phyloP scores from a whole-genome alignment of 345 rosid species.

The Erodium maritimum region DNA sequence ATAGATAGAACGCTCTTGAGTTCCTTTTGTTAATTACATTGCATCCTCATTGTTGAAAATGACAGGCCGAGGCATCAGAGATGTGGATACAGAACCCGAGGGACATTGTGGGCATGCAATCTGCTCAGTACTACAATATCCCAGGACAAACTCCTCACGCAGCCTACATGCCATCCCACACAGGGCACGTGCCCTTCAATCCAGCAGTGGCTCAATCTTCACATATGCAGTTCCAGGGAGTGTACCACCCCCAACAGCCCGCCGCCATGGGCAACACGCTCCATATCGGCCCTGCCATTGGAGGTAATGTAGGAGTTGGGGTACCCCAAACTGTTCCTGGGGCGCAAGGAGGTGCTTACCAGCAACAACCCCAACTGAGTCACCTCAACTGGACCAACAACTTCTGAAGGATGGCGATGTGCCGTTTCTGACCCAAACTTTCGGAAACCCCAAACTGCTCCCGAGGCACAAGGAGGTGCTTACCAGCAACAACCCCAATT shows the following conservation, averaged over 20 bases:
- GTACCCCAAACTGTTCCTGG: too few species aligned
- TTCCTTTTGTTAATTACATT: not conserved
- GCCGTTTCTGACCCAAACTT: too few species aligned
- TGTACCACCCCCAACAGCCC: conserved; percentile 68
- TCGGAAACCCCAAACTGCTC: too few species aligned
- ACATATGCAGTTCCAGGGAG: conserved; percentile 81
- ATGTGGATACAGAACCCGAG: conserved; percentile 88
- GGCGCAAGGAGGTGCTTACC: conserved; percentile 69
- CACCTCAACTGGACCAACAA: conserved; percentile 81
- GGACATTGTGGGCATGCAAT: conserved; percentile 72
- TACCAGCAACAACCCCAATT: too few species aligned
- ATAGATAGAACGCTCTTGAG: not conserved
- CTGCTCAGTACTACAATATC: conserved; percentile 66
- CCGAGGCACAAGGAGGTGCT: conserved; percentile 76
- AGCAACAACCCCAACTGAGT: too few species aligned
- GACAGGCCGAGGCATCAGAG: conserved; percentile 82
- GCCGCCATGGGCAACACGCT: conserved; percentile 56
- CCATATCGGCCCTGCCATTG: conserved; percentile 74
- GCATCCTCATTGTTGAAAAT: not conserved
- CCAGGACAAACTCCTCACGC: conserved; percentile 77
- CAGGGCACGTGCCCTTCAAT: conserved; percentile 67
- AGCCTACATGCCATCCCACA: conserved; percentile 66
- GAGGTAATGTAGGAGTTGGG: conserved; percentile 81
- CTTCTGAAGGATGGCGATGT: conserved; percentile 45
- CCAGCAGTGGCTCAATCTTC: conserved; percentile 78